A percentile compares a stretch with the other conserved stretches of the same genome.
Conservation (phyloP, 768 basidiomycete species). For the Suillus bovinus region DNA sequence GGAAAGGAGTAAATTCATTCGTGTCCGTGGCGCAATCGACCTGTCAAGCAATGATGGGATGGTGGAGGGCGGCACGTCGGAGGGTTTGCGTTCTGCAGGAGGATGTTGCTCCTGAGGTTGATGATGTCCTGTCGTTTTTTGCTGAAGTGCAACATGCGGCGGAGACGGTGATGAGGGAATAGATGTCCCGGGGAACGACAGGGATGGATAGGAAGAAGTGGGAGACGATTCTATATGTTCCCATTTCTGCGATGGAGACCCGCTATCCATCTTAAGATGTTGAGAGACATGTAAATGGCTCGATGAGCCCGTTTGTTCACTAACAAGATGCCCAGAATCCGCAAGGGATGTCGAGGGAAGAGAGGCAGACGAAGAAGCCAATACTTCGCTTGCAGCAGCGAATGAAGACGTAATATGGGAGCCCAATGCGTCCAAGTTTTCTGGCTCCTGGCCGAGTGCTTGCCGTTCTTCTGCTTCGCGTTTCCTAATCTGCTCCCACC, state of each 20-base stretch:
- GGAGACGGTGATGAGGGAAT: slow-evolving; percentile 48
- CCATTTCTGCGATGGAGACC: slow-evolving; percentile 59
- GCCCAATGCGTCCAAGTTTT: slow-evolving; percentile 26
- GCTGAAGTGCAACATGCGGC: slow-evolving; percentile 24
- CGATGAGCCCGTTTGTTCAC: slow-evolving; percentile 38
- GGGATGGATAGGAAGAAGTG: slow-evolving; percentile 74
- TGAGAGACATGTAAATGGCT: slow-evolving; percentile 24
- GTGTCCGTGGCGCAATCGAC: slow-evolving; percentile 56
- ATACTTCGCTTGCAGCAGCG: slow-evolving; percentile 9
- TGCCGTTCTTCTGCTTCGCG: slow-evolving; percentile 47
- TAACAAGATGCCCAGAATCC: slow-evolving; percentile 41
- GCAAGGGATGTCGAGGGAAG: slow-evolving; percentile 30
- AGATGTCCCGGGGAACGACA: slow-evolving; percentile 68
- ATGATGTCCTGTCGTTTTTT: slow-evolving; percentile 9
- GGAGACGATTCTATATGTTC: slow-evolving; percentile 65
- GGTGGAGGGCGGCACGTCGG: slow-evolving; percentile 41
- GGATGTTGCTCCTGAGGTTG: slow-evolving; percentile 33
- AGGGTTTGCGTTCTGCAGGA: slow-evolving; percentile 25
- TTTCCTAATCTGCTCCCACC: slow-evolving; percentile 66
- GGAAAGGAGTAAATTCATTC: slow-evolving; percentile 61
- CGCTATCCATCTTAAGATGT: slow-evolving; percentile 26
- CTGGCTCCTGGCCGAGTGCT: slow-evolving; percentile 22
- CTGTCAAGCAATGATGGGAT: slow-evolving; percentile 73
- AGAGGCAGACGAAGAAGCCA: slow-evolving; percentile 25
- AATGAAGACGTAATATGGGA: slow-evolving; percentile 17